A percentile compares a stretch with the other conserved stretches of the same genome.
Conservation (phyloP, 768 basidiomycete species). For the Rhodotorula paludigena region DNA sequence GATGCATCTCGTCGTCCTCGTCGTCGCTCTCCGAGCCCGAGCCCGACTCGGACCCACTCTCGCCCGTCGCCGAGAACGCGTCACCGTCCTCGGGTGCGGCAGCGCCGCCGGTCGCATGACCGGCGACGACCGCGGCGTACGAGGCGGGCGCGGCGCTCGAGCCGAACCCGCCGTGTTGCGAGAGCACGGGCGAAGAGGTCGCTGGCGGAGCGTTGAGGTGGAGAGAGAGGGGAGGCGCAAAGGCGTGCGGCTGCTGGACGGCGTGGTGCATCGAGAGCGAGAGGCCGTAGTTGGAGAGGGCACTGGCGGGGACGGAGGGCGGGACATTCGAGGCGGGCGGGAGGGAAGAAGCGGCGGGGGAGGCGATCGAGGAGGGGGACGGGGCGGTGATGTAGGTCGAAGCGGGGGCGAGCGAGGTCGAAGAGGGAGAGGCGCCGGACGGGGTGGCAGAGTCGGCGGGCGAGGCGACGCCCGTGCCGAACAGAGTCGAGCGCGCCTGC, state of each 20-base stretch:
- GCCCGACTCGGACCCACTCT: background rate
- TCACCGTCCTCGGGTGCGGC: too few species aligned
- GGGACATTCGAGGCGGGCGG: background rate
- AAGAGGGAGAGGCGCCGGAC: too few species aligned
- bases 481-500: slow-evolving; percentile 4
- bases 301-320: slow-evolving; percentile 2
- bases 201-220: background rate
- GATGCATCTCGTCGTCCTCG: background rate
- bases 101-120: too few species aligned
- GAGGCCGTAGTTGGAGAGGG: background rate
- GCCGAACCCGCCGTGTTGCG: too few species aligned
- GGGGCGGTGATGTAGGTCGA: slow-evolving; percentile 2
- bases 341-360: too few species aligned
- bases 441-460: too few species aligned
- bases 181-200: background rate
- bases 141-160: too few species aligned
- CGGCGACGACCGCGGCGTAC: too few species aligned
- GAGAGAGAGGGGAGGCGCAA: background rate
- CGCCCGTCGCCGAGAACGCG: too few species aligned
- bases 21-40: background rate
- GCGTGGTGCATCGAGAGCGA: background rate
- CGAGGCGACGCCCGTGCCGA: background rate
- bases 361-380: background rate
- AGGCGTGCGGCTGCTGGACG: background rate
- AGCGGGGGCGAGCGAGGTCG: background rate